A percentile compares a stretch with the other conserved stretches of the same genome.
These are phyloP conservation scores for Mycocentrospora acerina DNA, from an alignment of 2,329 filamentous ascomycete species.

Conservation along the genomic window DNA sequence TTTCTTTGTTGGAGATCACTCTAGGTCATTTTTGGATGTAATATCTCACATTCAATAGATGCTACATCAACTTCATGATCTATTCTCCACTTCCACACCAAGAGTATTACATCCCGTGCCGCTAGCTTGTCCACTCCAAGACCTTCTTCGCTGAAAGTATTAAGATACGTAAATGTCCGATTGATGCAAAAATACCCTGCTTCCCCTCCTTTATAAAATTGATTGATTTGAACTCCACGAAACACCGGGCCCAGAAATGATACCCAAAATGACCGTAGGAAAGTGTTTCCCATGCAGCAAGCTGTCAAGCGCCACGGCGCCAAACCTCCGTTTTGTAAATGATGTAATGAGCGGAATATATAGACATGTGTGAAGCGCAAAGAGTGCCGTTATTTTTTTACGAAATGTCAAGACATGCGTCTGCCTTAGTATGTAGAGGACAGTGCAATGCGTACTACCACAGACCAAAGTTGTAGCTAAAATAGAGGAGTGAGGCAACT, in stretches of 20 bases:
- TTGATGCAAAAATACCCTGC: slow-evolving; percentile 6
- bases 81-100: slow-evolving; percentile 6
- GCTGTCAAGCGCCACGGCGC: slow-evolving; percentile 16
- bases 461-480: slow-evolving; percentile 48
- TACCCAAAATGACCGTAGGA: slow-evolving; percentile 12
- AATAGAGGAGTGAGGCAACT: slow-evolving; percentile 59
- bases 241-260: slow-evolving; percentile 16
- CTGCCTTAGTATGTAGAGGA: slow-evolving; percentile 2
- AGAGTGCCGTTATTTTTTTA: slow-evolving; percentile 24
- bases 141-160: slow-evolving; percentile 10
- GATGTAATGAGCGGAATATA: slow-evolving; percentile 21
- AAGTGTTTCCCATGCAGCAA: slow-evolving; percentile 11
- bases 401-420: slow-evolving; percentile 5
- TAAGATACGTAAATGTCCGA: slow-evolving; percentile 9
- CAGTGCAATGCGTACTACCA: slow-evolving; percentile 24
- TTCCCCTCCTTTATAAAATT: background rate
- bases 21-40: too few species aligned
- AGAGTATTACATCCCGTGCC: slow-evolving; percentile 9
- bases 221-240: slow-evolving; percentile 6
- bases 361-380: slow-evolving; percentile 22
- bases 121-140: background rate
- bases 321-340: slow-evolving; percentile 14
- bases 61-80: background rate
- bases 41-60: background rate
- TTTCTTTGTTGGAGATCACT: too few species aligned